Percentiles rank a stretch among this genome's conserved stretches.
phyloP scores from a whole-genome alignment of 2,329 filamentous ascomycete genomes.

The Zymoseptoria tritici region DNA sequence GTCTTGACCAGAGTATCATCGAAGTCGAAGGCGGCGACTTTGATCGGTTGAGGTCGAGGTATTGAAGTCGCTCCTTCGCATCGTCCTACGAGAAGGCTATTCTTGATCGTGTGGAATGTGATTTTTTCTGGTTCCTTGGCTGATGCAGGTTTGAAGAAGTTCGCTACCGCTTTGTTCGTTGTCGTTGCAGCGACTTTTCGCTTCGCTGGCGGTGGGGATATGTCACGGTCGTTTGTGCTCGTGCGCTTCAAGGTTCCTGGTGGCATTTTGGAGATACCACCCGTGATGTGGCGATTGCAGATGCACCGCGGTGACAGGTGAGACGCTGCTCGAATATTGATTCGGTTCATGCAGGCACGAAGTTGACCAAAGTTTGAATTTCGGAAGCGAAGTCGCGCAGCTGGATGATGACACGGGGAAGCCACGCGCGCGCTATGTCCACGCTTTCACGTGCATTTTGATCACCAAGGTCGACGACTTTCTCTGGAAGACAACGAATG shows the following conservation, averaged over 20 bases:
- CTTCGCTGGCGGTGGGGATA: conserved; percentile 53
- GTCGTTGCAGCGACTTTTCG: conserved; percentile 48
- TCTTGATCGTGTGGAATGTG: conserved; percentile 60
- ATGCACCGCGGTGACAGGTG: not conserved
- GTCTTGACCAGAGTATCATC: conserved; percentile 83
- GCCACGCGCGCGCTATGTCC: not conserved
- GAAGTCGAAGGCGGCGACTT: conserved; percentile 66
- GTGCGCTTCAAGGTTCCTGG: conserved; percentile 29
- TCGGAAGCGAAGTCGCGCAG: not conserved
- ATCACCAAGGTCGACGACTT: too few species aligned
- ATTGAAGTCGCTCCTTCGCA: conserved; percentile 40
- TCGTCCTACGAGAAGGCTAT: conserved; percentile 67
- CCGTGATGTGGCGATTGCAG: not conserved
- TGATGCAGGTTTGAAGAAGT: conserved; percentile 81
- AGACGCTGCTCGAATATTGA: not conserved
- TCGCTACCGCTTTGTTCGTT: conserved; percentile 60
- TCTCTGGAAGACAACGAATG: too few species aligned
- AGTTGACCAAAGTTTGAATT: not conserved
- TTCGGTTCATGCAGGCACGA: not conserved
- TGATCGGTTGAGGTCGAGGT: conserved; percentile 36
- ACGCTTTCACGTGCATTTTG: not conserved
- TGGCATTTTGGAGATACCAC: conserved; percentile 6
- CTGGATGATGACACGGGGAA: not conserved
- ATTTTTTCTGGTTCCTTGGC: conserved; percentile 74
- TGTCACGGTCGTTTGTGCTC: conserved; percentile 34